These are phyloP conservation scores for Beauveria scarabaeidicola DNA, from an alignment of 2,329 filamentous ascomycete genomes.

Conservation along the genomic window DNA sequence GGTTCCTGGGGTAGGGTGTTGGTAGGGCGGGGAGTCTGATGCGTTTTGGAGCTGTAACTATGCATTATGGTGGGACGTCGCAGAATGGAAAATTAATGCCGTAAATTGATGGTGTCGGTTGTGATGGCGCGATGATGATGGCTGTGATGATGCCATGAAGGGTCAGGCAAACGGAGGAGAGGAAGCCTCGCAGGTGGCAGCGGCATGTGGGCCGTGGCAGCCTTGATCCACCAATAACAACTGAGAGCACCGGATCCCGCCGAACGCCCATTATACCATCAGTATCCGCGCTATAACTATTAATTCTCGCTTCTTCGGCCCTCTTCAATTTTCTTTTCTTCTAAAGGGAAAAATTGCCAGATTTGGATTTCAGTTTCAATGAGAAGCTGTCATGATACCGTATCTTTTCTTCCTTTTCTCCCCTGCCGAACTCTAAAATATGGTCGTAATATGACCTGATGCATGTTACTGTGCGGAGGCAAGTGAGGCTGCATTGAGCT, in stretches of 20 bases:
- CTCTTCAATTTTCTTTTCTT: no score
- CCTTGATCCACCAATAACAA: neutral
- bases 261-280: neutral
- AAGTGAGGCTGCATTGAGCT: no score
- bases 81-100: neutral
- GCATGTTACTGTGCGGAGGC: no score
- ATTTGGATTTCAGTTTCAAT: no score
- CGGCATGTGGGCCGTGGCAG: neutral
- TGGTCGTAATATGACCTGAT: no score
- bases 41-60: neutral
- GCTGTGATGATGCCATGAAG: neutral
- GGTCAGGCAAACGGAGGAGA: neutral
- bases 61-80: neutral
- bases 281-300: neutral
- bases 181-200: neutral
- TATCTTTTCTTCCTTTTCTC: no score
- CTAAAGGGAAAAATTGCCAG: no score
- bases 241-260: neutral
- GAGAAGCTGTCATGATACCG: no score
- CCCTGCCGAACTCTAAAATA: no score
- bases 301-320: no score
- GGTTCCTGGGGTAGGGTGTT: conserved; percentile 6
- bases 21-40: neutral
- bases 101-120: no score
- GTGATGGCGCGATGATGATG: no score